Evolutionary conservation across 441 rosid species (phyloP), one percentile per base, ranked within the genome.

Genomic region (Eruca vesicaria): DNA sequence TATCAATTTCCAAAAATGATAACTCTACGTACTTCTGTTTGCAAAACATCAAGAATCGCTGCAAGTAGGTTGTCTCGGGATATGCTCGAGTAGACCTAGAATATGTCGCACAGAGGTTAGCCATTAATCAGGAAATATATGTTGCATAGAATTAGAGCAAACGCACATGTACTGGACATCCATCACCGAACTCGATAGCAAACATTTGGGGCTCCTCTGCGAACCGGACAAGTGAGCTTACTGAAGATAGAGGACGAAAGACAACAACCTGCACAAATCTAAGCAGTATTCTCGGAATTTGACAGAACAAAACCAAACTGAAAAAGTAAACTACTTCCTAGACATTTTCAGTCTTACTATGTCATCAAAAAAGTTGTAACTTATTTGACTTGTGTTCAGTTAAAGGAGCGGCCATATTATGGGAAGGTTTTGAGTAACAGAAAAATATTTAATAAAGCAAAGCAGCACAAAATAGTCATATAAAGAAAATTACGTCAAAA

Each of bases 141-240:
- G 59, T 74, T 16, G 67, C 63, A 67, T 5, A 28, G 71, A 76
- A 33, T 56, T 48, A 23, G 61, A 66, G n/a, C n/a, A 67, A 62
- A 71, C 98, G 90, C 82, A 96, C 99, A 84, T 90, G 97, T 75
- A 90, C 88, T 72, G 98, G 97, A 80, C 99, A 94, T 28, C 99
- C 99, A 84, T 96, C 98, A 80, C 82, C 87, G 87, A 91, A 96
- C 78, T 94, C 99, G 62, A 96, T 84, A 26, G 98, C 99, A 89
- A 96, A 96, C 93, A 96, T 92, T 84, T 96, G 99, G 79, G 99
- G 99, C 89, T 96, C 99, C 88, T 96, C 99, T 8, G 99, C 91
- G 53, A 94, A 94, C 84, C 99, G 94, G 72, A 96, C 94, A 78
- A 96, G 98, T 12, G 97, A 84, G 63, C 94, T 85, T 59, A 94